Base-by-base conservation (phyloP, 352 stramenopile genomes). In the Pythium phragmitis region DNA sequence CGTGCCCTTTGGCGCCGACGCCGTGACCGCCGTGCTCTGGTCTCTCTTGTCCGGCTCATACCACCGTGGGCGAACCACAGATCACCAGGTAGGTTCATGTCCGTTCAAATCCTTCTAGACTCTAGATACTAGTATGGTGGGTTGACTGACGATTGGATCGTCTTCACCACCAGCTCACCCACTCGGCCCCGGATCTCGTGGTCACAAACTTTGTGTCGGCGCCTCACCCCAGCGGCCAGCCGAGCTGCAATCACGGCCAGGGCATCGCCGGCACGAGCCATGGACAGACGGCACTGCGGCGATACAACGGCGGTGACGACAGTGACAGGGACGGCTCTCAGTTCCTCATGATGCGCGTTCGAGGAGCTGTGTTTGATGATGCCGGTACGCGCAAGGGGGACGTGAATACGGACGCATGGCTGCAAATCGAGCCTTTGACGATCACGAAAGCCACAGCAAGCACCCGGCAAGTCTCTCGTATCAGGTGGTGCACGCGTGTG, bases 221-320 rank as follows among this genome's bases (percentile, higher is more conserved):
- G 43, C 55, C 55, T 12, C 9, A 8, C 3, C 6, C 42, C 1
- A 11, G 7, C 16, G 55, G 34, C 11, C 30, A 41, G 7, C 26
- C 13, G 3, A 61, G 50, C 55, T 61, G 55, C 17, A 61, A 61
- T 28, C 55, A 54, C 42, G 55, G 55, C 14, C 55, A 61, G 19
- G 36, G 42, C 12, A 61, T 61, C 33, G 4, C 41, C 13, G 55
- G 55, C 30, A 26, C 14, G 21, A 61, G 21, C 7, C 55, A 61
- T 17, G 55, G 55, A 12, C 55, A 61, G 19, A n/a, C 42, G 3
- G 55, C 43, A 2, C 42, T 53, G 17, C 42, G 55, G 6, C 55
- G 55, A 2, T 61, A 52, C 12, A 30, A 30, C 26, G 26, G 26
- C 26, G 26, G 9, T 14, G 19, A 30, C 26, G 13, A 11, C 5